Base-by-base conservation (phyloP, 306 rosid genomes). In the Potentilla sterilis region DNA sequence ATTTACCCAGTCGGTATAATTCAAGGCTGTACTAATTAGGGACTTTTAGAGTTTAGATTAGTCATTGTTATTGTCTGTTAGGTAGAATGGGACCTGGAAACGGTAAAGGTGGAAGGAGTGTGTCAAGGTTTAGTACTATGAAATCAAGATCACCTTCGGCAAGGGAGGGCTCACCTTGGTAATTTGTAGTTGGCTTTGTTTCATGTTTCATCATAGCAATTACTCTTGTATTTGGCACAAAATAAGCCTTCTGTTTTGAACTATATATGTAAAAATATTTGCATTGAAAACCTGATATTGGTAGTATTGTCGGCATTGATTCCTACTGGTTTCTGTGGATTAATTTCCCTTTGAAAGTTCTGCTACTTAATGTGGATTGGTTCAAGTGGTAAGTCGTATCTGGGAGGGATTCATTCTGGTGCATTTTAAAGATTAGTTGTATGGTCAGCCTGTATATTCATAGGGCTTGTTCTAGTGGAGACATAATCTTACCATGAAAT, bases 91-190 rank as follows among this genome's bases (percentile, higher is more conserved):
- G 28, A 16, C 37, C 47, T 52, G 19, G 12, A 71, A 6, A 52
- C 12, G 48, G 32, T 57, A 38, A 88, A 82, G 86, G 90, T 63
- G 91, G 83, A 51, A 86, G 97, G 76, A 89, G 97, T 66, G 85
- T 85, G 38, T 96, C 99, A 6, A 92, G 97, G 83, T 78, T 92
- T 22, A 83, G 88, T 69, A 86, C 91, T 73, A 15, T 62, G 75
- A 82, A 64, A 78, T 90, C 99, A 64, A 86, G 96, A 88, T 96
- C 99, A 74, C 99, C 97, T 77, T 90, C 93, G 73, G 86, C 89
- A 59, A 74, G 88, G 84, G 99, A 90, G 75, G 88, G 87, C 68
- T 90, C 93, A 83, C 96, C 91, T 15, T 89, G 93, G 93, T 92
- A 82, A 88, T 86, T 49, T 73, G 81, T 69, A 83, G 74, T 75